Percentiles rank a stretch among this genome's conserved stretches.
Conservation (phyloP, 768 basidiomycete species). For the Suillus alpinus region DNA sequence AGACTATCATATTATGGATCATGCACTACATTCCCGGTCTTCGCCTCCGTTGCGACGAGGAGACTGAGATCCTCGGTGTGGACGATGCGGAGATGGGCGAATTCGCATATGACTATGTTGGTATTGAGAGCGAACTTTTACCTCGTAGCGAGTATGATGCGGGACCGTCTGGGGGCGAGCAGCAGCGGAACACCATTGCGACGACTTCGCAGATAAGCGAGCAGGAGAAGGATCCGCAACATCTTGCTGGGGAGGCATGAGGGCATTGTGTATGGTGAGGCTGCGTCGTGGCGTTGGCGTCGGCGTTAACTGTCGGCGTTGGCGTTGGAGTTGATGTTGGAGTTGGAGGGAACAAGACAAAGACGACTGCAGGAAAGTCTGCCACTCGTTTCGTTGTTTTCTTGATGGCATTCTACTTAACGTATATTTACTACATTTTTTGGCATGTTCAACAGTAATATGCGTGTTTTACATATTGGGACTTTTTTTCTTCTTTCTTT, state of each 20-base stretch:
- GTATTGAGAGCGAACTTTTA: slow-evolving; percentile 53
- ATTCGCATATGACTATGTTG: slow-evolving; percentile 86
- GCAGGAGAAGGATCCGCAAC: slow-evolving; percentile 18
- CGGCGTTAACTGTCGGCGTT: not conserved
- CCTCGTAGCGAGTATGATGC: slow-evolving; percentile 29
- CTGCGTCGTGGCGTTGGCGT: not conserved
- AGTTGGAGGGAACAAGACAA: too few relatives aligned
- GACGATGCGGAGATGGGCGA: slow-evolving; percentile 92
- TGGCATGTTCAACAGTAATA: not conserved
- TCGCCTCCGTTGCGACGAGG: slow-evolving; percentile 63
- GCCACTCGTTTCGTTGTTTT: not conserved
- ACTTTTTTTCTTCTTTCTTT: not conserved
- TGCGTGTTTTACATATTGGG: not conserved
- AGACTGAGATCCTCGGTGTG: slow-evolving; percentile 77
- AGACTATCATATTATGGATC: slow-evolving; percentile 81
- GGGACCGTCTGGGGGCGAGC: too few relatives aligned
- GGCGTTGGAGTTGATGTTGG: too few relatives aligned
- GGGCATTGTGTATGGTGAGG: not conserved
- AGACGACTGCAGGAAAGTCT: not conserved
- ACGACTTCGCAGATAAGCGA: slow-evolving; percentile 27
- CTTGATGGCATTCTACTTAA: not conserved
- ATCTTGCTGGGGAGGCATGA: not conserved
- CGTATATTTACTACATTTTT: not conserved
- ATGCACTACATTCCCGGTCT: slow-evolving; percentile 88
- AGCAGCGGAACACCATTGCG: slow-evolving; percentile 24